Conservation (phyloP, 2,329 filamentous ascomycete genomes). For the Aspergillus oerlinghausenensis region DNA sequence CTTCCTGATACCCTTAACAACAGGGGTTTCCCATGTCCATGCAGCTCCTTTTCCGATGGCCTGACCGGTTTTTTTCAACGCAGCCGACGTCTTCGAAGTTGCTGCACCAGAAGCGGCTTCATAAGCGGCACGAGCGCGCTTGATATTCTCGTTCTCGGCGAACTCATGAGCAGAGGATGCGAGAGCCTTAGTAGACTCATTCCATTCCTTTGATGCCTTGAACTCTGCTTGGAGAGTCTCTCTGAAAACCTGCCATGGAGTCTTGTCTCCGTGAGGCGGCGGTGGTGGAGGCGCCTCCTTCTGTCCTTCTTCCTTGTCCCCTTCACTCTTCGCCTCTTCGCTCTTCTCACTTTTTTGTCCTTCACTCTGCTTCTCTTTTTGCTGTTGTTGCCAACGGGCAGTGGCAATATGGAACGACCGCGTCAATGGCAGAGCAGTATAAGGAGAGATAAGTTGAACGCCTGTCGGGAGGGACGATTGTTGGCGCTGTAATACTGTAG, state of each 20-base stretch:
- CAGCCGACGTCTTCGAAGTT: conserved; percentile 69
- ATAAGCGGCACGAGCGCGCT: conserved; percentile 79
- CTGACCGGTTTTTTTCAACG: conserved; percentile 78
- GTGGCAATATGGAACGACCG: conserved; percentile 35
- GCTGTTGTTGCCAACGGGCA: conserved; percentile 33
- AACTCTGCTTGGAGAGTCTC: conserved; percentile 94
- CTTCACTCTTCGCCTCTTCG: conserved; percentile 45
- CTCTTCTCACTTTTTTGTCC: conserved; percentile 39
- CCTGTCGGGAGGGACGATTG: conserved; percentile 34
- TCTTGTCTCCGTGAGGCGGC: conserved; percentile 96
- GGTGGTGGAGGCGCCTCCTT: conserved; percentile 71
- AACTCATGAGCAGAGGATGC: conserved; percentile 86
- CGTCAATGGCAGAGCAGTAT: conserved; percentile 31
- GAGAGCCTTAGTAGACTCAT: conserved; percentile 94
- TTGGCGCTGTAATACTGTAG: conserved; percentile 4
- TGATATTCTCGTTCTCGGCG: conserved; percentile 85
- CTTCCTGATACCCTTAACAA: conserved; percentile 85
- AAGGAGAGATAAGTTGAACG: conserved; percentile 31
- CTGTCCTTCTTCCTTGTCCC: conserved; percentile 48
- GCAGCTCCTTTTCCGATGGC: conserved; percentile 85
- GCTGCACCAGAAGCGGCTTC: conserved; percentile 81
- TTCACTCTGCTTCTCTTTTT: conserved; percentile 37
- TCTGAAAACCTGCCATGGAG: conserved; percentile 96
- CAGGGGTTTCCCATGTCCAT: conserved; percentile 95
- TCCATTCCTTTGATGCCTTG: conserved; percentile 97